phyloP scores from a whole-genome alignment of 768 basidiomycete species.

The Russula brevipes region DNA sequence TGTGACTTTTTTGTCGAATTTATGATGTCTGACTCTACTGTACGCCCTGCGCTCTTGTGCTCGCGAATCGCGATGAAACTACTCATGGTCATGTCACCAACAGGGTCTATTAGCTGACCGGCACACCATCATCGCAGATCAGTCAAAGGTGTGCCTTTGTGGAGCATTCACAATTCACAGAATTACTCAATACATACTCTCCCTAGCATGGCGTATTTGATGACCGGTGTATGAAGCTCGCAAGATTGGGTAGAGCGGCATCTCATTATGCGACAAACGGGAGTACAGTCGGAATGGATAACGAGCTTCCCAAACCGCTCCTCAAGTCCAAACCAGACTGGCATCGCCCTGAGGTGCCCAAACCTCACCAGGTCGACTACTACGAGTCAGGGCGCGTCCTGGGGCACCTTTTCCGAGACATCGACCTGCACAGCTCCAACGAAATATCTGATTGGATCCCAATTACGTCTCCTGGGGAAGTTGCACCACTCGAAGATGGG shows the following conservation, averaged over 20 bases:
- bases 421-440: background rate
- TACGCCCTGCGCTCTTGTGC: constrained; percentile 31
- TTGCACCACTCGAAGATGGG: background rate
- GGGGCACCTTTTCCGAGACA: constrained; percentile 49
- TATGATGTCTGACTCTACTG: constrained; percentile 73
- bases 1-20: constrained; percentile 78
- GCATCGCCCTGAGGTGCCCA: constrained; percentile 48
- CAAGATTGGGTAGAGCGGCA: constrained; percentile 49
- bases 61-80: background rate
- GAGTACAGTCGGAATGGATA: constrained; percentile 49
- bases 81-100: background rate
- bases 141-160: constrained; percentile 48
- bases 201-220: constrained; percentile 57
- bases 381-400: constrained; percentile 67
- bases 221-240: constrained; percentile 40
- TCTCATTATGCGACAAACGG: constrained; percentile 79
- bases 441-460: background rate
- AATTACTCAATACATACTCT: background rate
- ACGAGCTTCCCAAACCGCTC: constrained; percentile 43
- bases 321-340: constrained; percentile 74
- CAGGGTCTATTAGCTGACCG: constrained; percentile 65
- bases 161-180: background rate
- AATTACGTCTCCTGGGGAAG: background rate
- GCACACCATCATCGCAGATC: constrained; percentile 67
- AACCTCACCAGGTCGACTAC: constrained; percentile 47